phyloP scores from a whole-genome alignment of 495 filamentous ascomycete species.

The Xeromyces bisporus region DNA sequence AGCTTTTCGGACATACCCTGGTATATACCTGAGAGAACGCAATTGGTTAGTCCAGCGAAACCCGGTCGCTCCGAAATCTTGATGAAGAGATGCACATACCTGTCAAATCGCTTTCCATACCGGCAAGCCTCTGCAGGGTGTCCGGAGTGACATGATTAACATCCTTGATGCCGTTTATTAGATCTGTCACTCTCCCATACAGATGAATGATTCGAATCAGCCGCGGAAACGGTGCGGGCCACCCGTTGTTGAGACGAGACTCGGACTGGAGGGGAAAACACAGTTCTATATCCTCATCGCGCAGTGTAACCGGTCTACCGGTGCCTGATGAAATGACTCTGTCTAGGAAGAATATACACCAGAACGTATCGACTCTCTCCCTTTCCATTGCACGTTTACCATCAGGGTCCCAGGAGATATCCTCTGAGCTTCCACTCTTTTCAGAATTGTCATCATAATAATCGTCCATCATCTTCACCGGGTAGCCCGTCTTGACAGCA shows the following conservation, averaged over 20 bases:
- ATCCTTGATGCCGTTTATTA: slow-evolving; percentile 67
- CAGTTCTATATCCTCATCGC: slow-evolving; percentile 67
- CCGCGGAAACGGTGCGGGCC: slow-evolving; percentile 61
- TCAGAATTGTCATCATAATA: slow-evolving; percentile 27
- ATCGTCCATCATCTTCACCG: slow-evolving; percentile 25
- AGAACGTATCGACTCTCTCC: slow-evolving; percentile 68
- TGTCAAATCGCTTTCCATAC: slow-evolving; percentile 63
- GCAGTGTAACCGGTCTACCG: slow-evolving; percentile 60
- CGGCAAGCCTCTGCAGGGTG: slow-evolving; percentile 46
- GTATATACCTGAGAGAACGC: slow-evolving; percentile 43
- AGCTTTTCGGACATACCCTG: slow-evolving; percentile 53
- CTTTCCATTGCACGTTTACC: slow-evolving; percentile 41
- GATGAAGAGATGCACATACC: slow-evolving; percentile 6
- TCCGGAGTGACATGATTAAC: slow-evolving; percentile 57
- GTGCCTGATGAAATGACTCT: slow-evolving; percentile 73
- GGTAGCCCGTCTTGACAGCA: slow-evolving; percentile 30
- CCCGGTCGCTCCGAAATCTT: neutral
- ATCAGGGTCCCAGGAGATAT: slow-evolving; percentile 10
- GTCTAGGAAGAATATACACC: slow-evolving; percentile 75
- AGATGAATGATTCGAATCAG: slow-evolving; percentile 69
- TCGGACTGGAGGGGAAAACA: slow-evolving; percentile 50
- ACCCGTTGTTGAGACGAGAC: slow-evolving; percentile 37
- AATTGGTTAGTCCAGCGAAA: neutral
- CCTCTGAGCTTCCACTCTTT: slow-evolving; percentile 9
- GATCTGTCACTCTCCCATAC: slow-evolving; percentile 64